These are phyloP conservation scores for Fremontodendron californicum DNA, from an alignment of 345 rosid species.

Conservation along the genomic window DNA sequence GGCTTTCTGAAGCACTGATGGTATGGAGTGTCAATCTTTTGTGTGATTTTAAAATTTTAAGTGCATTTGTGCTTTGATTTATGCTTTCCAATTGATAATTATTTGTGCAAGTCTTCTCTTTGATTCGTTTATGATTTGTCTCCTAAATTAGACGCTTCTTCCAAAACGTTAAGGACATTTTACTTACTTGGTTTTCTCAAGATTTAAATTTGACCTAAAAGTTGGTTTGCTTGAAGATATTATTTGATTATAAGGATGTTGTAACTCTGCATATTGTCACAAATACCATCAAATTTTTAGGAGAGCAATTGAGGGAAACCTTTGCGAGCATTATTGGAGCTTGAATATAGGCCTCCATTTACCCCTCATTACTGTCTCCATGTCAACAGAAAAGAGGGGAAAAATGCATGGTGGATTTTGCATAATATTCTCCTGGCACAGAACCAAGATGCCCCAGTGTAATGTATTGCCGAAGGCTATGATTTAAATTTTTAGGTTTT, in stretches of 20 bases:
- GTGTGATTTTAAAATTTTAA: background rate
- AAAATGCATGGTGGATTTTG: background rate
- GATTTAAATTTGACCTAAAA: background rate
- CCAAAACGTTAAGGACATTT: background rate
- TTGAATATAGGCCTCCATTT: background rate
- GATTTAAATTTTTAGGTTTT: background rate
- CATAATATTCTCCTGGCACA: background rate
- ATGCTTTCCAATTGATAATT: background rate
- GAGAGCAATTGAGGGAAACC: background rate
- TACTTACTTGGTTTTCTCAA: background rate
- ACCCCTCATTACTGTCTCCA: background rate
- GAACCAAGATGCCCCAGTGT: background rate
- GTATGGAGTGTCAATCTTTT: slow-evolving; percentile 31
- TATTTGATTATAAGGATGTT: background rate
- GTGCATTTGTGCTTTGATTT: background rate
- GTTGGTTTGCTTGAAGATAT: background rate
- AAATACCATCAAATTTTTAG: background rate
- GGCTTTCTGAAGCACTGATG: slow-evolving; percentile 93
- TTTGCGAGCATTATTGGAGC: background rate
- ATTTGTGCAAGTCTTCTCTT: background rate
- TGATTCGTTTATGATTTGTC: background rate
- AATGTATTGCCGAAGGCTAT: background rate
- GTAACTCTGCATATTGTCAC: background rate
- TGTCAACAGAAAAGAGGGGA: background rate
- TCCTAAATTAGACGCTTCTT: background rate